Conservation (phyloP, 306 rosid species). For the Acacia crassicarpa region DNA sequence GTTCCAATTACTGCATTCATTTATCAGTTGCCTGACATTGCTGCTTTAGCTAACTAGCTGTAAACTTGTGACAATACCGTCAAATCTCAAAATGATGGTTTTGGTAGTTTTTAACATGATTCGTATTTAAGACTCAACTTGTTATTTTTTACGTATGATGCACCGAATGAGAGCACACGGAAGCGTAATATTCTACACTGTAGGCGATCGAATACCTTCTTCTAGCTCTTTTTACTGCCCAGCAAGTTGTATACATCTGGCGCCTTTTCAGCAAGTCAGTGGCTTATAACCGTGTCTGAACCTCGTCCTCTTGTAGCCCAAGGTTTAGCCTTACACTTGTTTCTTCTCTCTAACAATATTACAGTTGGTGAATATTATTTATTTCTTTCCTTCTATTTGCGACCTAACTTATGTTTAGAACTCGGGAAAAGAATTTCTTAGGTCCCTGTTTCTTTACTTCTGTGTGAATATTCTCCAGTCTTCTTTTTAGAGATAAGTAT, state of each 20-base stretch:
- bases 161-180: conserved; percentile 93
- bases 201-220: conserved; percentile 82
- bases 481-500: too few relatives aligned
- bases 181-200: conserved; percentile 79
- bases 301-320: conserved; percentile 31
- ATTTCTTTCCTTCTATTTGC: conserved; percentile 24
- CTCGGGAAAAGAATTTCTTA: not conserved
- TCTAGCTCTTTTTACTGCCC: conserved; percentile 64
- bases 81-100: not conserved
- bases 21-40: not conserved
- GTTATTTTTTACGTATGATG: conserved; percentile 7
- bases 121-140: not conserved
- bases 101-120: not conserved
- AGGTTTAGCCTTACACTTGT: conserved; percentile 37
- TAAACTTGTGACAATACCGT: not conserved
- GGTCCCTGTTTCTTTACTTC: not conserved
- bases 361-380: conserved; percentile 1
- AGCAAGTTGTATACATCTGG: conserved; percentile 85
- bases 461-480: not conserved
- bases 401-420: conserved; percentile 9
- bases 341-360: conserved; percentile 31
- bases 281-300: conserved; percentile 89
- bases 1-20: not conserved
- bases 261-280: conserved; percentile 93
- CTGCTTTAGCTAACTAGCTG: not conserved